Evolutionary conservation across 2,329 filamentous ascomycete genomes (phyloP).

Genomic region (Microdochium trichocladiopsis): DNA sequence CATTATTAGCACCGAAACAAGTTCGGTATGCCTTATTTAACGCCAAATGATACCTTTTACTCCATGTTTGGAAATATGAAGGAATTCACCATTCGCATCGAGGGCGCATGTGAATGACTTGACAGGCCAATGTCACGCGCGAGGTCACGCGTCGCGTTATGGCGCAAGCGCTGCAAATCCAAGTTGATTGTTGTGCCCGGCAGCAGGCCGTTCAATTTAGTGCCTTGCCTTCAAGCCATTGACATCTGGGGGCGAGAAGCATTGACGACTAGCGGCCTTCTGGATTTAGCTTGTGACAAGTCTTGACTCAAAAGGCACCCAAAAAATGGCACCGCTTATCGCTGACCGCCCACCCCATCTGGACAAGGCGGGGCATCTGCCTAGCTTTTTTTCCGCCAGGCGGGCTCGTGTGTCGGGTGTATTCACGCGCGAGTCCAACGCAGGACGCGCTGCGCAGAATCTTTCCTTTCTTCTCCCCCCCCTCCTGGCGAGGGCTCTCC

Average conservation of each 20-base stretch:
- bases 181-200: no score
- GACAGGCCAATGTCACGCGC: no score
- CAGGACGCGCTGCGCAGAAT: background rate
- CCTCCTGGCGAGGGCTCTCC: background rate
- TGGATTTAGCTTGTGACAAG: background rate
- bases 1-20: background rate
- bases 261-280: background rate
- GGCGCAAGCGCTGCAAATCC: no score
- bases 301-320: background rate
- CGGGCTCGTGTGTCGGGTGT: background rate
- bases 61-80: background rate
- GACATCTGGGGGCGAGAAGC: no score
- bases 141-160: no score
- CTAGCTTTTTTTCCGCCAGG: background rate
- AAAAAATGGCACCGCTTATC: background rate
- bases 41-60: constrained; percentile 1
- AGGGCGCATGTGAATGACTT: no score
- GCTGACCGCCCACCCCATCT: background rate
- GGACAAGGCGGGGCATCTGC: background rate
- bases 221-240: no score
- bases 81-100: no score
- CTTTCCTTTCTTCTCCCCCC: background rate
- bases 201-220: no score
- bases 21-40: background rate
- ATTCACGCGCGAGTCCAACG: no score